phyloP scores from a whole-genome alignment of 352 stramenopile genomes.

The Pythium plurisporium region DNA sequence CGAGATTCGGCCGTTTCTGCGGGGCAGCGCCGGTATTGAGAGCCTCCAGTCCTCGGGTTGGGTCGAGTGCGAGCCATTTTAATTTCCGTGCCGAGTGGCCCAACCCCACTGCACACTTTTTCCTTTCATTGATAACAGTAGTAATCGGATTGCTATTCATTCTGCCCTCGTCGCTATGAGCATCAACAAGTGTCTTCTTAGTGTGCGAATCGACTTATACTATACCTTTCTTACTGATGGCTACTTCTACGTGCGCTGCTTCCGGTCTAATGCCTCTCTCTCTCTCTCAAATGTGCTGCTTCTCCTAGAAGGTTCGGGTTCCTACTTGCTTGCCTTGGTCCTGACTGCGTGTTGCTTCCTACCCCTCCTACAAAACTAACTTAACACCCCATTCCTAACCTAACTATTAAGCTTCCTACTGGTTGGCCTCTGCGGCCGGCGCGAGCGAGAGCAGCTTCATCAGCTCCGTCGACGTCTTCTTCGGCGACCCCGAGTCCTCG shows the following conservation, averaged over 20 bases:
- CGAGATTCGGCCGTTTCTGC: constrained; percentile 59
- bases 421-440: neutral
- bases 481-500: constrained; percentile 9
- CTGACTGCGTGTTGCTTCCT: neutral
- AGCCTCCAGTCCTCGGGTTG: constrained; percentile 53
- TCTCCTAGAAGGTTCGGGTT: neutral
- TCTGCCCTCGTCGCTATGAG: too few species aligned
- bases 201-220: neutral
- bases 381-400: neutral
- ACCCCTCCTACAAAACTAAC: neutral
- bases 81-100: too few species aligned
- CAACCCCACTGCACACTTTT: too few species aligned
- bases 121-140: neutral
- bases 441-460: constrained; percentile 58
- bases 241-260: constrained; percentile 3
- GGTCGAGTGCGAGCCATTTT: constrained; percentile 63
- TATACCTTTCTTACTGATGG: constrained; percentile 3
- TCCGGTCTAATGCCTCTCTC: neutral
- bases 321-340: neutral
- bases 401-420: constrained; percentile 2
- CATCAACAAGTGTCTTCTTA: too few species aligned
- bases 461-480: constrained; percentile 31
- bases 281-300: neutral
- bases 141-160: neutral
- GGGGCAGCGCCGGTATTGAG: constrained; percentile 36